A percentile compares a stretch with the other conserved stretches of the same genome.
phyloP scores from a whole-genome alignment of 202 grass and related monocot genomes.

The Musa balbisiana region DNA sequence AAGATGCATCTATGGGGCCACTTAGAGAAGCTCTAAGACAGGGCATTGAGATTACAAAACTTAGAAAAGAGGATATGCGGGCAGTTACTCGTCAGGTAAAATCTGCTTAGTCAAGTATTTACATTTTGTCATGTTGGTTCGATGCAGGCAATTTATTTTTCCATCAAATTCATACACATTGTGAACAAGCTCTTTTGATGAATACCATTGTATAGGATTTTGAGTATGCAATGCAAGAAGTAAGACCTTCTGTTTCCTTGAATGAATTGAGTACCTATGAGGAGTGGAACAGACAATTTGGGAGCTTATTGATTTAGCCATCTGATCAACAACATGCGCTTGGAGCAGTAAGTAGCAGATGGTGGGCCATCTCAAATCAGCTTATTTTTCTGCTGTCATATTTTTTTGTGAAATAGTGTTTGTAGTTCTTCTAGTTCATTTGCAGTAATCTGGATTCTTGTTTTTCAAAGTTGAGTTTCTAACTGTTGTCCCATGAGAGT shows the following conservation, averaged over 20 bases:
- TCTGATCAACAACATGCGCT: not conserved
- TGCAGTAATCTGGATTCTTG: not conserved
- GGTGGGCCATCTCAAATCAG: not conserved
- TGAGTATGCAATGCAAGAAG: slow-evolving; percentile 75
- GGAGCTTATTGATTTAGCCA: slow-evolving; percentile 58
- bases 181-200: not conserved
- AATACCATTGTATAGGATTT: slow-evolving; percentile 52
- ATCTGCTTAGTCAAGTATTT: not conserved
- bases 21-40: slow-evolving; percentile 69
- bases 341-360: slow-evolving; percentile 18
- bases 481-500: not conserved
- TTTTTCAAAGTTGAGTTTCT: not conserved
- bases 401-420: not conserved
- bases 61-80: slow-evolving; percentile 76
- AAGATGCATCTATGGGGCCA: slow-evolving; percentile 96
- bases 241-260: slow-evolving; percentile 83
- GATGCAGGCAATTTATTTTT: not conserved
- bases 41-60: slow-evolving; percentile 66
- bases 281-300: slow-evolving; percentile 89
- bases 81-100: slow-evolving; percentile 63
- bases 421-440: not conserved
- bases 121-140: not conserved
- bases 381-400: too few species aligned
- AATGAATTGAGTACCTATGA: slow-evolving; percentile 73
- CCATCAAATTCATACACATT: not conserved